Evolutionary conservation across 2,329 filamentous ascomycete species (phyloP), one percentile per base, ranked within the genome.

Genomic region (Amesomyces nigricolor): DNA sequence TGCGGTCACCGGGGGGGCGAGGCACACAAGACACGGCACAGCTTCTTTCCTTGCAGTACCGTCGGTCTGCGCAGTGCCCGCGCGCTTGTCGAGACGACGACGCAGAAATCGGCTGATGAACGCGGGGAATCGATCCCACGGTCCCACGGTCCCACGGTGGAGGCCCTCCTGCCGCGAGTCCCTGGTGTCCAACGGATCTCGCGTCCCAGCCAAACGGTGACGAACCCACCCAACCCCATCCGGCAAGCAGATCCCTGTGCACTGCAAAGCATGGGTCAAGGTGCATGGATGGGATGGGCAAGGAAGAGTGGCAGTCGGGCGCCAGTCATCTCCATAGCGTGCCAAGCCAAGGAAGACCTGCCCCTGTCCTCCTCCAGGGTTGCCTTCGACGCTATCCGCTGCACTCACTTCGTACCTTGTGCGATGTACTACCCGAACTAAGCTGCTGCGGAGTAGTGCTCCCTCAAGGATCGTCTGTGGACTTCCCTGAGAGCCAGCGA

Each of bases 381-480:
- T 37, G 51, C 44, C 46, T 29, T 54, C 49, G 53, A 63, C 55
- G 51, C 54, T 54, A 59, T 60, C 57, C 58, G 58, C 56, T 50
- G 56, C 51, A 57, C 46, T 58, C 53, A 56, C 58, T 37, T 56
- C 47, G 45, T 59, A 59, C 61, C 58, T 59, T 61, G 54, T 54
- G 51, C 48, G n/a, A 38, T 17, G 48, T 37, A 43, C 56, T 55
- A 62, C 62, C 56, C 58, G 60, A 61, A 61, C 60, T 60, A 47
- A 64, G 59, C 61, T 57, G 38, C 52, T 54, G 47, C 48, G 54
- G 54, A 57, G 54, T 54, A 63, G 63, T 61, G 58, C 58, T 57
- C 43, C 58, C 57, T 56, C 51, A 54, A 59, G 59, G 63, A 64
- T 64, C 60, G 58, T 53, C 62, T 62, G 52, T 59, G 57, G 45